phyloP scores from a whole-genome alignment of 352 stramenopile species.

The Phytopythium kandeliae region DNA sequence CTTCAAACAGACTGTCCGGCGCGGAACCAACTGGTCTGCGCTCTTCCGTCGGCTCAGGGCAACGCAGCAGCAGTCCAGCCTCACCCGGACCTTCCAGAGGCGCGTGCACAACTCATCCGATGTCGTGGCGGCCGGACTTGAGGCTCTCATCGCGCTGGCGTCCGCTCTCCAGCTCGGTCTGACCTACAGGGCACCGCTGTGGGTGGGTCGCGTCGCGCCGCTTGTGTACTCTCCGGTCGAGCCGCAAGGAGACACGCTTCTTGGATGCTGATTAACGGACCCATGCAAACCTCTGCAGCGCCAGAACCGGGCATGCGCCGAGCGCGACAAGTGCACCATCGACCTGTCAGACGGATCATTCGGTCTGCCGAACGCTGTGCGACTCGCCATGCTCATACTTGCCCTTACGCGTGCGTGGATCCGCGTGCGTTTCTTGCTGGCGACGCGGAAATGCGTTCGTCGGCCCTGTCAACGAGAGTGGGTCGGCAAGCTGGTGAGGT shows the following conservation, averaged over 20 bases:
- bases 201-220: slow-evolving; percentile 14
- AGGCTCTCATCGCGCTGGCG: slow-evolving; percentile 36
- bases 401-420: slow-evolving; percentile 11
- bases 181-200: slow-evolving; percentile 25
- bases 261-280: background rate
- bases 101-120: slow-evolving; percentile 31
- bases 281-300: slow-evolving; percentile 9
- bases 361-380: slow-evolving; percentile 19
- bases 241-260: too few relatives aligned
- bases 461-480: slow-evolving; percentile 2
- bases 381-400: slow-evolving; percentile 14
- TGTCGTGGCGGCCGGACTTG: slow-evolving; percentile 26
- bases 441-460: background rate
- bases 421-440: slow-evolving; percentile 16
- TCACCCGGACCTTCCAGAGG: slow-evolving; percentile 35
- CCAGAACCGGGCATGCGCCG: slow-evolving; percentile 38
- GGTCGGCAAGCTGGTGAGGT: slow-evolving; percentile 5
- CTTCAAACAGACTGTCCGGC: slow-evolving; percentile 2
- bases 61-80: slow-evolving; percentile 13
- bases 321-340: slow-evolving; percentile 18
- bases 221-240: too few relatives aligned
- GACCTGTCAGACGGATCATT: slow-evolving; percentile 38
- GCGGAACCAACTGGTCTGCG: slow-evolving; percentile 10
- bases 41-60: slow-evolving; percentile 8
- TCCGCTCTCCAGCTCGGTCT: slow-evolving; percentile 37